A percentile compares a stretch with the other conserved stretches of the same genome.
Conservation (phyloP, 148 eudicot genomes). For the Selenicereus undatus region DNA sequence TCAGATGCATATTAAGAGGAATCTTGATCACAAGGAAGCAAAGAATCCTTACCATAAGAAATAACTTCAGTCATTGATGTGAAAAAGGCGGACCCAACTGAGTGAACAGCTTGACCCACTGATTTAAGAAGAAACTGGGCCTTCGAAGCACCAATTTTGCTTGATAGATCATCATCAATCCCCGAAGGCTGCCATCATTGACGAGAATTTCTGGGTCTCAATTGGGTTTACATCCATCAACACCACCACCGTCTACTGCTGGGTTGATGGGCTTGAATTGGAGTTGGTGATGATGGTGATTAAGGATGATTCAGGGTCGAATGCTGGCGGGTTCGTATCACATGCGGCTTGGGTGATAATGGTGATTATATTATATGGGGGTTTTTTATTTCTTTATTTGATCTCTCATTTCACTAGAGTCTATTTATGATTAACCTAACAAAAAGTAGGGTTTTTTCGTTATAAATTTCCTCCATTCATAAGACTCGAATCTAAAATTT, state of each 20-base stretch:
- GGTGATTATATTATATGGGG: too few relatives aligned
- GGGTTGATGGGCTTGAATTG: neutral
- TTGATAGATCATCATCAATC: neutral
- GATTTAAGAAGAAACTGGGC: neutral
- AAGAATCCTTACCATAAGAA: neutral
- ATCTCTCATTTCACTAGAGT: too few relatives aligned
- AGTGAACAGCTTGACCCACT: neutral
- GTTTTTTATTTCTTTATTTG: too few relatives aligned
- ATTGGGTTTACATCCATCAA: neutral
- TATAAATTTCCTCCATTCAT: too few relatives aligned
- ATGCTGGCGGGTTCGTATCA: neutral
- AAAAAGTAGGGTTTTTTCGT: too few relatives aligned
- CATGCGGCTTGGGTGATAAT: neutral
- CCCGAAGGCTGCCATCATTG: neutral
- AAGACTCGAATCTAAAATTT: too few relatives aligned
- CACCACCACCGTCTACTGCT: neutral
- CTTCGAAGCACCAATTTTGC: neutral
- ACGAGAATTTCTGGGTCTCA: neutral
- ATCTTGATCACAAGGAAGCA: neutral
- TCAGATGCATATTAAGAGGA: neutral
- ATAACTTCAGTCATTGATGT: neutral
- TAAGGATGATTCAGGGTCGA: neutral
- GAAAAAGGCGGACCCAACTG: neutral
- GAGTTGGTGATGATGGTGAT: neutral
- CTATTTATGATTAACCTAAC: too few relatives aligned